A percentile compares a stretch with the other conserved stretches of the same genome.
Evolutionary conservation across 1,284 basidiomycete genomes (phyloP).

Genomic region (Ustilago trichophora): DNA sequence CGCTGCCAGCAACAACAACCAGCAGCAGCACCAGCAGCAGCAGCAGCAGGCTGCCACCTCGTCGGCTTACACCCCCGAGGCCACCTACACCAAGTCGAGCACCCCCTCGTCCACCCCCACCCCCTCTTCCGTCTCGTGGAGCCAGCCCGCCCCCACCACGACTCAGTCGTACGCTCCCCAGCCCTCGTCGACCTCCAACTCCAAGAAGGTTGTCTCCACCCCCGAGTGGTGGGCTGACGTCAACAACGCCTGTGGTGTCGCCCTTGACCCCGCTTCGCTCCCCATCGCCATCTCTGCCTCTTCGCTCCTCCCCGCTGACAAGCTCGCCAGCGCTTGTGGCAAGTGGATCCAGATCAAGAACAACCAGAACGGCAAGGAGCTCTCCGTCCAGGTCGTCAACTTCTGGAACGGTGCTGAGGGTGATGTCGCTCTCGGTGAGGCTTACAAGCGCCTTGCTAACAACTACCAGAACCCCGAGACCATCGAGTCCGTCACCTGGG

Average conservation of each 20-base stretch:
- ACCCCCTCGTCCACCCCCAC: conserved; percentile 16
- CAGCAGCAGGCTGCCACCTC: conserved; percentile 29
- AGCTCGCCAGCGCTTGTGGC: conserved; percentile 48
- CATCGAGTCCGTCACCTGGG: conserved; percentile 55
- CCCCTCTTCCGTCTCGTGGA: conserved; percentile 14
- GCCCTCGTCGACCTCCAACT: conserved; percentile 33
- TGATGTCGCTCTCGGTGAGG: conserved; percentile 43
- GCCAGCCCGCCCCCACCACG: conserved; percentile 12
- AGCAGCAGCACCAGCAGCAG: conserved; percentile 34
- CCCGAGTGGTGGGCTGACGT: conserved; percentile 47
- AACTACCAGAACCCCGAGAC: conserved; percentile 34
- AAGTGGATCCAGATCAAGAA: conserved; percentile 56
- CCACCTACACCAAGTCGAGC: conserved; percentile 13
- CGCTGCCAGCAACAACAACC: conserved; percentile 35
- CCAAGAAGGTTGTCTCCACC: conserved; percentile 43
- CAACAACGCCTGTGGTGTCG: conserved; percentile 35
- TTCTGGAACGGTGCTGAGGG: conserved; percentile 36
- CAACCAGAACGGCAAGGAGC: conserved; percentile 54
- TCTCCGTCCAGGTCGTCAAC: conserved; percentile 48
- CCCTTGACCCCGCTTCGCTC: conserved; percentile 27
- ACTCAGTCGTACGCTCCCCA: conserved; percentile 25
- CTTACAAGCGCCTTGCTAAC: conserved; percentile 44
- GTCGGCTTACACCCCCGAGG: conserved; percentile 24
- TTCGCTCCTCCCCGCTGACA: conserved; percentile 31
- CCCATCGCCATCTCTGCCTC: conserved; percentile 49